These are phyloP conservation scores for Hypoxylon sp. DNA, from an alignment of 2,329 filamentous ascomycete genomes.

Conservation along the genomic window DNA sequence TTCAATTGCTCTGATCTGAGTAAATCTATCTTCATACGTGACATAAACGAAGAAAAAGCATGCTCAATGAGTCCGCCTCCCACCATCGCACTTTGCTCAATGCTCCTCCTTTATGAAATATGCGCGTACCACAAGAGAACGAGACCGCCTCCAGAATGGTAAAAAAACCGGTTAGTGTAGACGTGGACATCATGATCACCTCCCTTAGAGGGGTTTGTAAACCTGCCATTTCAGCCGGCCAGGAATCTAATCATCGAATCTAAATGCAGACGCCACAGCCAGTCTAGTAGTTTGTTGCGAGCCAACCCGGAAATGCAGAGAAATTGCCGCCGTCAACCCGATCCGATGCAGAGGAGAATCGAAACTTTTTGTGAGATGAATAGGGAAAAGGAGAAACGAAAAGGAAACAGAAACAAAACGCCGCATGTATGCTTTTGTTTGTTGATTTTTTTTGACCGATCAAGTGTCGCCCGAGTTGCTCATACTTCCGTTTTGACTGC, in stretches of 20 bases:
- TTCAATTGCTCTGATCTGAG: conserved; percentile 45
- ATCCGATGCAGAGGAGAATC: conserved; percentile 51
- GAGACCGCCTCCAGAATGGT: conserved; percentile 41
- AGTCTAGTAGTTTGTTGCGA: conserved; percentile 53
- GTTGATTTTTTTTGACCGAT: conserved; percentile 30
- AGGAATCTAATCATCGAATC: conserved; percentile 53
- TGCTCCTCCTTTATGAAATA: conserved; percentile 48
- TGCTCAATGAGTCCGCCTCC: conserved; percentile 45
- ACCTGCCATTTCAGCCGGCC: conserved; percentile 42
- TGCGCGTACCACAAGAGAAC: conserved; percentile 44
- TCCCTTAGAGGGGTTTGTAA: conserved; percentile 42
- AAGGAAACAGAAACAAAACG: conserved; percentile 50
- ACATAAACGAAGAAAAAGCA: conserved; percentile 39
- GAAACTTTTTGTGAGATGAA: conserved; percentile 48
- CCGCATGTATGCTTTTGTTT: conserved; percentile 47
- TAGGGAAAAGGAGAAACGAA: conserved; percentile 46
- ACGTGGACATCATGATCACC: conserved; percentile 50
- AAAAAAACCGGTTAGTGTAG: conserved; percentile 43
- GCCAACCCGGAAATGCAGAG: conserved; percentile 54
- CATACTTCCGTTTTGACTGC: conserved; percentile 58
- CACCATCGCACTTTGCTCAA: conserved; percentile 45
- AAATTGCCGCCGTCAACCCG: conserved; percentile 52
- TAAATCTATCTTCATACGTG: conserved; percentile 39
- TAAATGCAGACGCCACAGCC: conserved; percentile 53
- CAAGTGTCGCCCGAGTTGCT: conserved; percentile 26